Evolutionary conservation across 345 rosid species (phyloP).

Genomic region (Sonneratia caseolaris): DNA sequence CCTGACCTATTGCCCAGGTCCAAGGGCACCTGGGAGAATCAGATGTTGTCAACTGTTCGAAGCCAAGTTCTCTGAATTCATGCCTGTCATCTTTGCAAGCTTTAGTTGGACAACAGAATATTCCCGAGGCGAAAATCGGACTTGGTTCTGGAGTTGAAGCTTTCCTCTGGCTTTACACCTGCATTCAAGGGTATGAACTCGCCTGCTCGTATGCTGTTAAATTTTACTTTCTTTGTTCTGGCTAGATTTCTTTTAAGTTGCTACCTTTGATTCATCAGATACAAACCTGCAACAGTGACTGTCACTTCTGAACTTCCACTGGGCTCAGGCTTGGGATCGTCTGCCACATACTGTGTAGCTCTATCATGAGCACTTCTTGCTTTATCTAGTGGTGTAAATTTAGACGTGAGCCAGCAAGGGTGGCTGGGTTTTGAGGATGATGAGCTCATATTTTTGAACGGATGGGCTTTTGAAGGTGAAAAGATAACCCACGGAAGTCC

Average conservation of each 20-base stretch:
- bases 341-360: constrained; percentile 78
- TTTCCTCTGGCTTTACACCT: constrained; percentile 83
- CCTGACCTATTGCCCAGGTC: constrained; percentile 60
- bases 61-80: constrained; percentile 17
- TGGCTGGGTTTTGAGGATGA: constrained; percentile 48
- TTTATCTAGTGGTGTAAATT: constrained; percentile 30
- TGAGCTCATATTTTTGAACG: constrained; percentile 65
- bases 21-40: constrained; percentile 42
- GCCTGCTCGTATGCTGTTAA: neutral
- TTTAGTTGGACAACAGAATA: constrained; percentile 59
- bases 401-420: constrained; percentile 29
- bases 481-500: constrained; percentile 91
- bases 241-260: constrained; percentile 12
- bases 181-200: constrained; percentile 59
- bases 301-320: constrained; percentile 77
- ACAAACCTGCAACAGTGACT: constrained; percentile 60
- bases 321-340: constrained; percentile 92
- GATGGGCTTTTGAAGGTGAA: constrained; percentile 98
- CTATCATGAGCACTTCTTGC: constrained; percentile 64
- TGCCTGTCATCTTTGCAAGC: neutral
- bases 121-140: constrained; percentile 59
- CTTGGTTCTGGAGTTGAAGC: constrained; percentile 67
- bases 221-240: neutral
- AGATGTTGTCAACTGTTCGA: constrained; percentile 31
- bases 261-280: constrained; percentile 29